Base-by-base conservation (phyloP, 768 basidiomycete species). In the Boletus subparvulus region DNA sequence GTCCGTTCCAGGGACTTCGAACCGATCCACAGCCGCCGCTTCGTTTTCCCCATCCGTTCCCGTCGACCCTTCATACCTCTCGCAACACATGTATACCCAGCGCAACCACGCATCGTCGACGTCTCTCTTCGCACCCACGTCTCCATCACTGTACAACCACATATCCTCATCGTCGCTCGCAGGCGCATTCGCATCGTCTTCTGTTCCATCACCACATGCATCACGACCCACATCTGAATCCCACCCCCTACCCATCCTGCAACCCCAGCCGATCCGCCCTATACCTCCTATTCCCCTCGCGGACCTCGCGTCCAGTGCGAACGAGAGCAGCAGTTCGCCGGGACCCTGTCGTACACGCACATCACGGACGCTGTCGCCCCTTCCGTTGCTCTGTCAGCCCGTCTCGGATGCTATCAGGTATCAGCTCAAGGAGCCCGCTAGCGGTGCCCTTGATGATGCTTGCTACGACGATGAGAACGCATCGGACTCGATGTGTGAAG, bases 221-320 rank as follows among this genome's bases (percentile, higher is more conserved):
- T 57, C 64, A 52, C 61, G 63, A 54, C 51, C 55, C 51, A 43
- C 50, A 33, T 39, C n/a, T n/a, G n/a, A n/a, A n/a, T n/a, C 55
- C 16, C 42, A 39, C 30, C 69, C 24, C 10, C 21, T 72, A 16
- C 72, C 70, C n/a, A 72, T 72, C 21, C 21, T 67, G 3, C 70
- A 72, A 50, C 70, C 70, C 0, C 70, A 72, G 56, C 70, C 70
- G 48, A 72, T 72, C 41, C 70, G 70, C 0, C 72, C 72, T 1
- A 72, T 72, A 55, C 70, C 70, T 10, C 72, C 65, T 10, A 72
- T 72, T 47, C 72, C 72, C 14, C 49, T 72, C 26, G 63, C 61
- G 3, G 70, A 72, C 2, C 63, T 72, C 53, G 35, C 72, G 2
- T 61, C 61, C 7, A 54, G 54, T 12, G 68, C 68, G 2, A 49